Conservation (phyloP, 345 rosid genomes). For the Carallia pectinifolia region DNA sequence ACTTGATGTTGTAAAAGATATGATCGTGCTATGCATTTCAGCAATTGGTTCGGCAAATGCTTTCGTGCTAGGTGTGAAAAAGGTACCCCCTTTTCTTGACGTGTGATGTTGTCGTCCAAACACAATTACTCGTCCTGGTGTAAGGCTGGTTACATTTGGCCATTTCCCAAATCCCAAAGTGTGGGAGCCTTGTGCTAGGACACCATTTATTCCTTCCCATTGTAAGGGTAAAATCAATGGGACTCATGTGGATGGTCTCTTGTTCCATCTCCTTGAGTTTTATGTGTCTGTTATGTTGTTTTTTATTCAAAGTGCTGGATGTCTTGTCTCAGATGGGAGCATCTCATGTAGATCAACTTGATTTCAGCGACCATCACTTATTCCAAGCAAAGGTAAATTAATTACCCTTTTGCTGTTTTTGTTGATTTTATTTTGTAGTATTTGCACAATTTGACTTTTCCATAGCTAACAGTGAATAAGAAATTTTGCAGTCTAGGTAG, state of each 20-base stretch:
- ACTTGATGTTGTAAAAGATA: slow-evolving; percentile 32
- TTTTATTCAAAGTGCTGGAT: background rate
- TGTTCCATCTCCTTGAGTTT: background rate
- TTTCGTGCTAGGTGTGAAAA: slow-evolving; percentile 47
- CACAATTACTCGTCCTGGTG: too few species aligned
- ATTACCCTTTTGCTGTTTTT: slow-evolving; percentile 3
- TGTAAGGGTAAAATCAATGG: too few species aligned
- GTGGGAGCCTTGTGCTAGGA: too few species aligned
- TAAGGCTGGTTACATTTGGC: too few species aligned
- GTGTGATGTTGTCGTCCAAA: too few species aligned
- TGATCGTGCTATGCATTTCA: slow-evolving; percentile 59
- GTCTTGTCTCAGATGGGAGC: slow-evolving; percentile 62
- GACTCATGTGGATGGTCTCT: background rate
- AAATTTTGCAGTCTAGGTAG: background rate
- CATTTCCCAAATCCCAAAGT: too few species aligned
- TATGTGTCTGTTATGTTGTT: background rate
- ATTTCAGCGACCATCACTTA: slow-evolving; percentile 69
- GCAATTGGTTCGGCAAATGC: slow-evolving; percentile 75
- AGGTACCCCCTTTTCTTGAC: slow-evolving; percentile 33
- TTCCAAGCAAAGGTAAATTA: slow-evolving; percentile 44
- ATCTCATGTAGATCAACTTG: slow-evolving; percentile 51
- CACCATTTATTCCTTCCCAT: too few species aligned
- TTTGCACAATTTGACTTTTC: background rate
- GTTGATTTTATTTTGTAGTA: background rate
- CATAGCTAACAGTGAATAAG: background rate